Conservation (phyloP, 495 filamentous ascomycete species). For the Pseudomonodictys pantanalensis region DNA sequence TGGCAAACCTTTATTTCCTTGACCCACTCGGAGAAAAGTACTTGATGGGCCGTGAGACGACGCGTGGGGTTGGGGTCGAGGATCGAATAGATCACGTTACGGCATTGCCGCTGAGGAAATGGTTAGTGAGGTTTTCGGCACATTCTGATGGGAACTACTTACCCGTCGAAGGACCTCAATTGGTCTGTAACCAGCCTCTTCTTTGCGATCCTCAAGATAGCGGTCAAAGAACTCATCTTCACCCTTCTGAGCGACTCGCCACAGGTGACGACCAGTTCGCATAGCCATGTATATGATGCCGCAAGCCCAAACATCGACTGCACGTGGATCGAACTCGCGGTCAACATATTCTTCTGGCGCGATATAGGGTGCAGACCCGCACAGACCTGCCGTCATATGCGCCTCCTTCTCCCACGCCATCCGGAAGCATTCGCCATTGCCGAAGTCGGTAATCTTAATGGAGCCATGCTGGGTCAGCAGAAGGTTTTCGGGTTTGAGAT, state of each 20-base stretch:
- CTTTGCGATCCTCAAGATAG: conserved; percentile 86
- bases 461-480: conserved; percentile 87
- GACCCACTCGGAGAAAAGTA: conserved; percentile 97
- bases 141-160: conserved; percentile 43
- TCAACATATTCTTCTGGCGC: conserved; percentile 95
- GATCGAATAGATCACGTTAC: conserved; percentile 98
- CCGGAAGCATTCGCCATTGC: conserved; percentile 98
- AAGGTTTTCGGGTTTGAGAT: conserved; percentile 96
- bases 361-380: conserved; percentile 95
- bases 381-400: conserved; percentile 96
- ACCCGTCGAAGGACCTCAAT: conserved; percentile 96
- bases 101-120: conserved; percentile 77
- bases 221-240: conserved; percentile 96
- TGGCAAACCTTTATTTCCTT: conserved; percentile 95
- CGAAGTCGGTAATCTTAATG: conserved; percentile 99
- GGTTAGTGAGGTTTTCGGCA: conserved; percentile 40
- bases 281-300: conserved; percentile 99
- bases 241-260: conserved; percentile 91
- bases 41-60: conserved; percentile 92
- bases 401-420: conserved; percentile 99
- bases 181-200: conserved; percentile 91
- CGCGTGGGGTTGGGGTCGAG: conserved; percentile 90
- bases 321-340: conserved; percentile 91
- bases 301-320: conserved; percentile 96
- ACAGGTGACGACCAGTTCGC: conserved; percentile 92